Evolutionary conservation across 2,329 filamentous ascomycete genomes (phyloP).

Genomic region (Bipolaris gigantea): DNA sequence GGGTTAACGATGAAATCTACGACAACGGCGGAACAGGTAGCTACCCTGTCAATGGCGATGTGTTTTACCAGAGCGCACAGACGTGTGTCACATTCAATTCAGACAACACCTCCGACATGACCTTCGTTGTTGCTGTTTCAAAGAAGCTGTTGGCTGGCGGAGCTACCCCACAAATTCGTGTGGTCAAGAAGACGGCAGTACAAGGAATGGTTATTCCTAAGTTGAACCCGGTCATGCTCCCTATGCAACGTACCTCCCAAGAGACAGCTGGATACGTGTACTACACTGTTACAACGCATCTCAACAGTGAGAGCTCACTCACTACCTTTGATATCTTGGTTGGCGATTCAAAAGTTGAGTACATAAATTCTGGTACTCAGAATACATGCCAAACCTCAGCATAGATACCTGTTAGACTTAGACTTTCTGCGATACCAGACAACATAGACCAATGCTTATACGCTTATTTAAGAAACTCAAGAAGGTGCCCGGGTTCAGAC

Average conservation of each 20-base stretch:
- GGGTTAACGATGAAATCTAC: conserved; percentile 4
- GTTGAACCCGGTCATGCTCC: not conserved
- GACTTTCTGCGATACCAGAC: too few relatives aligned
- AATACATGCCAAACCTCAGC: not conserved
- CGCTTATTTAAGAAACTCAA: too few relatives aligned
- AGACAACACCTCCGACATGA: not conserved
- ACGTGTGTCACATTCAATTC: not conserved
- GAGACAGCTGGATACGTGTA: not conserved
- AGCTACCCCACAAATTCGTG: not conserved
- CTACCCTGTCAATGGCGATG: conserved; percentile 2
- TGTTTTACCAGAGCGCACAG: not conserved
- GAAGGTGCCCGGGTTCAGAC: too few relatives aligned
- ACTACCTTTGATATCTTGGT: not conserved
- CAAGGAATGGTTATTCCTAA: not conserved
- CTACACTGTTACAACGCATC: not conserved
- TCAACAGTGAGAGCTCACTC: fast-evolving
- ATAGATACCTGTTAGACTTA: too few relatives aligned
- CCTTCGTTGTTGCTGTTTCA: not conserved
- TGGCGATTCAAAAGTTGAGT: not conserved
- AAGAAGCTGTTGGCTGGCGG: not conserved
- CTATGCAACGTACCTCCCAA: not conserved
- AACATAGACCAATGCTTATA: too few relatives aligned
- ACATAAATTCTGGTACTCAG: not conserved
- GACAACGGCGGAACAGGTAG: conserved; percentile 14
- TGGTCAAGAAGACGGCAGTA: not conserved